Base-by-base conservation (phyloP, 352 stramenopile genomes). In the Thalassiosira mediterranea region DNA sequence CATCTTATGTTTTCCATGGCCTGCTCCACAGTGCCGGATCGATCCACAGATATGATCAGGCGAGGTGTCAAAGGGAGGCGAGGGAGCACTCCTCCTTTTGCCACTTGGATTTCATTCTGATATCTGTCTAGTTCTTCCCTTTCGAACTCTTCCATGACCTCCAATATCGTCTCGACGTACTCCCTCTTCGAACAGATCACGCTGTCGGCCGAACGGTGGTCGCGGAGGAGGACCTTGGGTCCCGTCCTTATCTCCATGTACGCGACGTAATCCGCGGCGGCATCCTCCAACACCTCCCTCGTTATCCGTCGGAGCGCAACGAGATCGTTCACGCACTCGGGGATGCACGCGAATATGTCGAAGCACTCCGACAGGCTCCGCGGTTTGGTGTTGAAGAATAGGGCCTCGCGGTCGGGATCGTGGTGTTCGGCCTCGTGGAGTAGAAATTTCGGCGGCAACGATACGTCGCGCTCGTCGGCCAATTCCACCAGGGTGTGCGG, bases 401-500 rank as follows among this genome's bases (percentile, higher is more conserved):
- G 51, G 19, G 51, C 23, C 10, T 72, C 60, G 17, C 3, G 54
- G 29, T 63, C 32, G 17, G 38, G 2, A 31, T 25, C 21, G 44
- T 54, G 59, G 44, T 80, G 32, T 21, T 74, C 52, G 34, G 44
- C n/a, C 13, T 59, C 46, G n/a, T 61, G 17, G 26, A 44, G 31
- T 72, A 87, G 79, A 31, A 76, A 62, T 26, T 71, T 58, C 1
- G 68, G 70, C 48, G 93, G 93, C 5, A 96, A 79, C 31, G 78
- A 49, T 28, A 95, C 88, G 44, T 79, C 64, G 57, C 95, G 90
- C 60, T 93, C 71, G 37, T 86, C 57, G n/a, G 92, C 90, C 53
- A 96, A 60, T 21, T 95, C 91, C 23, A 96, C 92, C 31, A 96
- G 83, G 28, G 93, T 96, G 64, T 93, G 66, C 0, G 88, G 88